Evolutionary conservation across 169 alveolate genomes (phyloP).

Genomic region (Babesia caballi): DNA sequence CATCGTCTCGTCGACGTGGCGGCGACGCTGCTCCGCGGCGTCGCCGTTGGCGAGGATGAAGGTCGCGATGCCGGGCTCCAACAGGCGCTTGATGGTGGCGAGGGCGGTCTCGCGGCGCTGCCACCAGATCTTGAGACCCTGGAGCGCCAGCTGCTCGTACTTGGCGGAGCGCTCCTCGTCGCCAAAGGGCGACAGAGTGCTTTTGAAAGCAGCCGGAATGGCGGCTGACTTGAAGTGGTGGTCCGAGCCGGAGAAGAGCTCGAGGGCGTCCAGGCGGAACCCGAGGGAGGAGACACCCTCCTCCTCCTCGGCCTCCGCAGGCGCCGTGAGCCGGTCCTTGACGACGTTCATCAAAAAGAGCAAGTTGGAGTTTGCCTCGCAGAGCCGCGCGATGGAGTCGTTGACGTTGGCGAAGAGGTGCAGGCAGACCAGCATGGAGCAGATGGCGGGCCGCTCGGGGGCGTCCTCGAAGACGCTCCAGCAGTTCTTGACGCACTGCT

Average conservation of each 20-base stretch:
- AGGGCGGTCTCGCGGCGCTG: conserved; percentile 14
- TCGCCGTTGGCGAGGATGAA: not conserved
- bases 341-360: conserved; percentile 42
- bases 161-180: not conserved
- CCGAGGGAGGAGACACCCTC: not conserved
- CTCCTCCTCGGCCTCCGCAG: conserved; percentile 2
- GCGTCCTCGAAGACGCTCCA: not conserved
- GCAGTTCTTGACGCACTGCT: conserved; percentile 32
- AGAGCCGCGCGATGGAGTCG: conserved; percentile 8
- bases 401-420: conserved; percentile 20
- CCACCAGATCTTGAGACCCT: conserved; percentile 62
- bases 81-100: conserved; percentile 10
- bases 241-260: not conserved
- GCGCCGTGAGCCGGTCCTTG: not conserved
- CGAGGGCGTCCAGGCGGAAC: conserved; percentile 13
- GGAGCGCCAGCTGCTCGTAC: conserved; percentile 31
- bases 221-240: not conserved
- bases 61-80: not conserved
- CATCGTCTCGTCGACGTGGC: not conserved
- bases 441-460: not conserved
- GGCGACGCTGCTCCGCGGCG: not conserved
- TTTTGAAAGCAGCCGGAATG: conserved; percentile 7
- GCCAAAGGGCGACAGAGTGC: not conserved
- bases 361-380: conserved; percentile 31
- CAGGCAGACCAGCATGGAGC: conserved; percentile 4